Conservation (phyloP, 2,329 filamentous ascomycete genomes). For the Trichoderma cornu-damae region DNA sequence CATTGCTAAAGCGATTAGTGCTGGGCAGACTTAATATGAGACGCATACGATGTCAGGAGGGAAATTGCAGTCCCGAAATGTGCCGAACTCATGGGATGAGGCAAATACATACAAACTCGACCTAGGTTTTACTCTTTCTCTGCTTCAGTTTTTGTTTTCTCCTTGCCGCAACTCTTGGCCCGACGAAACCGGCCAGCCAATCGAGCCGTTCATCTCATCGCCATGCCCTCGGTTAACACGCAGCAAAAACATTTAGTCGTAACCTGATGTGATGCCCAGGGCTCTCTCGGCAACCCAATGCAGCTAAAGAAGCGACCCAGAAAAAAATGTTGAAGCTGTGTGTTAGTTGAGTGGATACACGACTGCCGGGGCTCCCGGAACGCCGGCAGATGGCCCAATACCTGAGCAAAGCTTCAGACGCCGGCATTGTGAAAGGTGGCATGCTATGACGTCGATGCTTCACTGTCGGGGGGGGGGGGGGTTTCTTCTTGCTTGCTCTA, state of each 20-base stretch:
- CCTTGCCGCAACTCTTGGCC: background rate
- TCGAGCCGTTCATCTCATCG: background rate
- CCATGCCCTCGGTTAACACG: background rate
- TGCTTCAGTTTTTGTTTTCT: background rate
- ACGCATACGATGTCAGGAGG: background rate
- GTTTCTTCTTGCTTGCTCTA: background rate
- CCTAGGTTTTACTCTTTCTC: background rate
- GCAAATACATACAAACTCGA: background rate
- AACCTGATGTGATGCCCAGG: background rate
- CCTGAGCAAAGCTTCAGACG: background rate
- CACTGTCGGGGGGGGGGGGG: background rate
- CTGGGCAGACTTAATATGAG: background rate
- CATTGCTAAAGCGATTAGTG: background rate
- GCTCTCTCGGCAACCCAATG: background rate
- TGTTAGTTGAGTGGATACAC: background rate
- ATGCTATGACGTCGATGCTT: constrained; percentile 14
- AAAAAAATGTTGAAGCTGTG: background rate
- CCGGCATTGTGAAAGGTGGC: constrained; percentile 7
- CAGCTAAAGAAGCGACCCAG: background rate
- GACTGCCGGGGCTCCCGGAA: constrained; percentile 12
- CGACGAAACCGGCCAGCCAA: background rate
- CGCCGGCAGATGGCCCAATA: constrained; percentile 16
- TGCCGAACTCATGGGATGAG: constrained; percentile 3
- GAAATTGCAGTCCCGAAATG: background rate
- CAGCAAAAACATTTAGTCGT: background rate